A percentile compares a stretch with the other conserved stretches of the same genome.
phyloP scores from a whole-genome alignment of 208 protist genomes.

The Crithidia brevicula region DNA sequence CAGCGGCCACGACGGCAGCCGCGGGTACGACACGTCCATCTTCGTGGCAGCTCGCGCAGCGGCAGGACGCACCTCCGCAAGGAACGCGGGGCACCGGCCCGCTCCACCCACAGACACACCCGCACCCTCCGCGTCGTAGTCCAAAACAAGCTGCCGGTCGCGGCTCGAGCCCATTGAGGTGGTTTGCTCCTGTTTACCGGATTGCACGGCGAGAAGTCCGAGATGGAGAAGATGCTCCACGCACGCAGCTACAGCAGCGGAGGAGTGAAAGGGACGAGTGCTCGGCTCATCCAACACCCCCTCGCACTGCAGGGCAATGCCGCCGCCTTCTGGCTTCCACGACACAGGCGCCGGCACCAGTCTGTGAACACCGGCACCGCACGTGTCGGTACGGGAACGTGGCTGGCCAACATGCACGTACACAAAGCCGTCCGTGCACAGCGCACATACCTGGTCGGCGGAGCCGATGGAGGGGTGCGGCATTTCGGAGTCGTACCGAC shows the following conservation, averaged over 20 bases:
- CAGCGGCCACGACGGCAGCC: slow-evolving; percentile 22
- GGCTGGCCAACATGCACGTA: slow-evolving; percentile 11
- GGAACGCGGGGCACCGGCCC: too few relatives aligned
- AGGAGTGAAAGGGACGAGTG: too few relatives aligned
- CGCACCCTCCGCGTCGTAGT: slow-evolving; percentile 6
- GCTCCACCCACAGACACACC: neutral
- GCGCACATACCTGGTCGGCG: slow-evolving; percentile 1
- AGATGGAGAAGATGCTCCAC: too few relatives aligned
- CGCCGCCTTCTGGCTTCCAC: neutral
- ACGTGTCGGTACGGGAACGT: neutral
- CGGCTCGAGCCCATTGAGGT: neutral
- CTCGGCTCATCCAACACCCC: too few relatives aligned
- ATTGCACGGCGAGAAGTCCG: too few relatives aligned
- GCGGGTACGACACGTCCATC: slow-evolving; percentile 11
- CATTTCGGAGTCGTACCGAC: slow-evolving; percentile 1
- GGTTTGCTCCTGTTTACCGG: too few relatives aligned
- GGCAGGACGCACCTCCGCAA: too few relatives aligned
- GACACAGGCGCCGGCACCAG: too few relatives aligned
- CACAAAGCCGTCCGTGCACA: slow-evolving; percentile 10
- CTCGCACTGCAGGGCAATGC: too few relatives aligned
- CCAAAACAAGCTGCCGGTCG: neutral
- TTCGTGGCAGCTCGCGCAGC: neutral
- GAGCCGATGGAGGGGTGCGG: neutral
- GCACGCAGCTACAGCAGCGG: too few relatives aligned
- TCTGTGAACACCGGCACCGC: neutral